Evolutionary conservation across 1,284 basidiomycete genomes (phyloP), one percentile per base, ranked within the genome.

Genomic region (Takashimella tepidaria): DNA sequence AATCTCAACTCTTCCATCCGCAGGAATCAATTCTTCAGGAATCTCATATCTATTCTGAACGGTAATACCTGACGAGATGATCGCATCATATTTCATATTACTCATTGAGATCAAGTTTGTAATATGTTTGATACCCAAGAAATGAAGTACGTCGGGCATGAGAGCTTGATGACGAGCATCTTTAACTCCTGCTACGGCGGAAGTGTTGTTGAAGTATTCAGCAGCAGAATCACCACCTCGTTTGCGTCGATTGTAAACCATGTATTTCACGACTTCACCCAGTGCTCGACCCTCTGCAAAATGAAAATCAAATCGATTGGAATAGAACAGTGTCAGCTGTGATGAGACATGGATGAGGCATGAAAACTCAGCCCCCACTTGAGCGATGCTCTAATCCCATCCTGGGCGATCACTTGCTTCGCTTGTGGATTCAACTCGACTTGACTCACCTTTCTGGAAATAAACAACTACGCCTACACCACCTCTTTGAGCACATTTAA

Each of bases 91-190:
- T 83, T 96, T 96, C 86, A 89, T 87, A 70, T 69, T 70, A 45
- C 55, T 62, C 93, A 97, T 96, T 22, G 85, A 88, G 50, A 95
- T 84, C 84, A 96, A 85, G 70, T 86, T 86, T 73, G 90, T 84
- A 53, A 96, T 85, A 79, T 89, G 89, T 73, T 74, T 85, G 70
- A 95, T 87, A 0, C 92, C 92, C n/a, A 95, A 76, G 88, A 90
- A 95, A 73, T 92, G 89, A 47, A 98, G 78, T 2, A 96, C 86
- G 70, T 98, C 93, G 2, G 93, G 93, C 92, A 97, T 96, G 56
- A 97, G 79, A 1, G 87, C 89, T 72, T 95, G 91, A 83, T 93
- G 92, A 21, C 92, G 82, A 85, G 92, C 91, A 70, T 95, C 92
- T 77, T 95, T 95, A 50, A 96, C 91, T 6, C 93, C 93, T 0